These are phyloP conservation scores for Aspergillus pseudoterreus DNA, from an alignment of 2,329 filamentous ascomycete genomes.

Conservation along the genomic window DNA sequence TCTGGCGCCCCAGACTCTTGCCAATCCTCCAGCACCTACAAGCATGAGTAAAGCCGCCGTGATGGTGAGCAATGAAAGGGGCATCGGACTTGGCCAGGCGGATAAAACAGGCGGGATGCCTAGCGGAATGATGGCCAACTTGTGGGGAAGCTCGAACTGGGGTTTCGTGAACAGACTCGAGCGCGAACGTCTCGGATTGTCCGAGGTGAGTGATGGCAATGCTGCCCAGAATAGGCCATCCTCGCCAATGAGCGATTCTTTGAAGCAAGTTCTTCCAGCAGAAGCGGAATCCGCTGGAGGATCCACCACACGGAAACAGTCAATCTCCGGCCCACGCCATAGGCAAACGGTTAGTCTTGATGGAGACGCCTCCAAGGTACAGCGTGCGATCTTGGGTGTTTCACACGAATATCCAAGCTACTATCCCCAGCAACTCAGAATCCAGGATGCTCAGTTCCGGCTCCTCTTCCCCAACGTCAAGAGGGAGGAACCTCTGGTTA, in stretches of 20 bases:
- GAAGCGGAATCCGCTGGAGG: constrained; percentile 19
- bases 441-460: constrained; percentile 90
- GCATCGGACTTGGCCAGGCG: constrained; percentile 58
- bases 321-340: constrained; percentile 38
- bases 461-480: constrained; percentile 82
- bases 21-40: constrained; percentile 77
- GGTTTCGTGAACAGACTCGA: constrained; percentile 62
- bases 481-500: constrained; percentile 73
- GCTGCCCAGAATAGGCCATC: constrained; percentile 14
- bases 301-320: constrained; percentile 21
- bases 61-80: constrained; percentile 72
- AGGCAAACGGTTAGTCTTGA: constrained; percentile 57
- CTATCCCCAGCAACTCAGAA: constrained; percentile 77
- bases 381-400: constrained; percentile 30
- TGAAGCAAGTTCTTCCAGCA: constrained; percentile 18
- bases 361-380: constrained; percentile 35
- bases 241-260: constrained; percentile 24
- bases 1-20: constrained; percentile 77
- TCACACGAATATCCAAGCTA: constrained; percentile 61
- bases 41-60: constrained; percentile 84
- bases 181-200: constrained; percentile 47
- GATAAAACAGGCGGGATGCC: constrained; percentile 69
- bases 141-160: constrained; percentile 90
- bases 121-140: constrained; percentile 82
- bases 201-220: constrained; percentile 22